Evolutionary conservation across 495 filamentous ascomycete genomes (phyloP), one percentile per base, ranked within the genome.

Genomic region (Geoglossum glabrum): DNA sequence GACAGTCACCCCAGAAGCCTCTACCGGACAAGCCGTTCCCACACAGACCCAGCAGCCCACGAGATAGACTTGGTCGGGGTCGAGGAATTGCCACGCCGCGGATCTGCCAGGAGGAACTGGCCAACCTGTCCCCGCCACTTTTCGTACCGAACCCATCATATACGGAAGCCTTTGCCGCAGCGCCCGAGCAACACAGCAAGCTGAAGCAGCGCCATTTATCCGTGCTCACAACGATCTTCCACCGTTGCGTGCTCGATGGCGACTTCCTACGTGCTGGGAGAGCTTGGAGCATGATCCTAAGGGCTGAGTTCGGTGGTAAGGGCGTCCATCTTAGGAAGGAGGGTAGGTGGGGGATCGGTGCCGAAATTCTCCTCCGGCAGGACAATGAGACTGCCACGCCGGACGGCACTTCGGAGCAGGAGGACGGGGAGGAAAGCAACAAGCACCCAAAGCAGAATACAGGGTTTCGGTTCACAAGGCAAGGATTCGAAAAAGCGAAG

Each of bases 331-430:
- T 80, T 1, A 71, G 81, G 31, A 68, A 54, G 21, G 72, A 74
- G 57, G 74, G 70, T 8, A 69, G 77, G 57, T 87, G 83, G 83
- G 81, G 80, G 15, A 76, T 87, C 47, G 83, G 82, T 27, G 82
- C 82, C 17, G 83, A 86, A 62, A 71, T 87, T 47, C 64, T 86
- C 50, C 70, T 85, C 28, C 73, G 75, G 15, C 68, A 72, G 62
- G 65, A 67, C 59, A 57, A 61, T 26, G 79, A 77, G 4, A 31
- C 19, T 5, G 3, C 54, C 54, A 54, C 23, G 33, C 19, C 17
- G 19, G 17, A 4, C 2, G 31, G 19, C n/a, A 33, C 25, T 38
- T 4, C 54, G 5, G 54, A 40, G 6, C 27, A 27, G 6, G 40
- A 30, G 28, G 56, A 50, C 23, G 7, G 38, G 13, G 17, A 30